Evolutionary conservation across 495 filamentous ascomycete species (phyloP), one percentile per base, ranked within the genome.

Genomic region (Daldinia grandis): DNA sequence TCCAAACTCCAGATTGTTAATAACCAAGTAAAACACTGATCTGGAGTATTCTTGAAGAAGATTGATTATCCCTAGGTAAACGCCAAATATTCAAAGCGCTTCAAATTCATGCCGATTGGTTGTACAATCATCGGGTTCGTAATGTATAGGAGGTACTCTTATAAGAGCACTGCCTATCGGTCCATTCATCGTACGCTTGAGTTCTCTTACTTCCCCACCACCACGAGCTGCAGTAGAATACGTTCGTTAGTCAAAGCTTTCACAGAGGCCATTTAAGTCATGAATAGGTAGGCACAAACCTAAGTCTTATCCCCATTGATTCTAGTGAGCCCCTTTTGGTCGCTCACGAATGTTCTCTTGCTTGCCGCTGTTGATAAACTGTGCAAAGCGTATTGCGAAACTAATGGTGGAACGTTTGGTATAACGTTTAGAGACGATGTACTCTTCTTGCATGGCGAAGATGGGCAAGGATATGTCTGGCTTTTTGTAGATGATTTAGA

Each of bases 321-420:
- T 71, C 38, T 72, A 71, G 31, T 76, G 75, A 51, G 66, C 68
- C 10, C 55, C 60, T 0, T 62, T 65, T 0, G 75, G 75, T 33
- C 75, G 66, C 44, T 54, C 69, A 21, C 75, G 75, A 56, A 74
- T 69, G 40, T 73, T 77, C 27, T 77, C 75, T 59, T 77, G 75
- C 73, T 77, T 77, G 47, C 75, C 75, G 24, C 75, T 75, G 30
- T 55, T 75, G 62, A 74, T 59, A 58, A 77, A 77, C 31, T 77
- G 75, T 47, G 71, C 70, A 35, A 77, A 74, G 53, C 74, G 75
- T 68, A 77, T 74, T 6, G 71, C 58, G 5, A 69, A 24, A 38
- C 62, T 66, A 14, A 55, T 33, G 1, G 65, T 73, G 57, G 62
- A 66, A 28, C 33, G 56, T 55, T 33, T 64, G 31, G 19, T 42